These are phyloP conservation scores for Claviceps digitariae DNA, from an alignment of 2,329 filamentous ascomycete species.

Conservation along the genomic window DNA sequence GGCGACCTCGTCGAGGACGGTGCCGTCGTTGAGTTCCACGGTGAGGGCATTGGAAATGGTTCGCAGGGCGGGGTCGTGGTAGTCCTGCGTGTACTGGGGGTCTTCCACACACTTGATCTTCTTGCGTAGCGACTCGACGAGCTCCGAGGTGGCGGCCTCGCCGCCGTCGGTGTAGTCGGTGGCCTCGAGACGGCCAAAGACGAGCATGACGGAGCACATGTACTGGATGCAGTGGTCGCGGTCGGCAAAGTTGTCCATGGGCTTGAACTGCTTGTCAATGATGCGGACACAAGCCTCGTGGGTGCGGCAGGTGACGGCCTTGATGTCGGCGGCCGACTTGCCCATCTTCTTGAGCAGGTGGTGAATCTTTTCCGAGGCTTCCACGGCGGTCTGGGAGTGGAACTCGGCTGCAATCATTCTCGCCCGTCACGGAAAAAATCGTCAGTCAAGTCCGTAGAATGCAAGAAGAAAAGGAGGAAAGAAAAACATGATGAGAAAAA, in stretches of 20 bases:
- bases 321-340: slow-evolving; percentile 89
- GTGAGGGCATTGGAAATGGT: slow-evolving; percentile 97
- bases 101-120: slow-evolving; percentile 96
- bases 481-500: background rate
- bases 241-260: slow-evolving; percentile 99
- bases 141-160: slow-evolving; percentile 78
- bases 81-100: slow-evolving; percentile 84
- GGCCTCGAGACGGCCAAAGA: slow-evolving; percentile 85
- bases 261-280: slow-evolving; percentile 99
- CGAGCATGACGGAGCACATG: slow-evolving; percentile 95
- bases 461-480: no score
- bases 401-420: slow-evolving; percentile 54
- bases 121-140: slow-evolving; percentile 83
- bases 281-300: slow-evolving; percentile 98
- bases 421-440: no score
- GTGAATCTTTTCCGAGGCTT: slow-evolving; percentile 82
- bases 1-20: slow-evolving; percentile 75
- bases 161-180: slow-evolving; percentile 86
- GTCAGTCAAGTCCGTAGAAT: no score
- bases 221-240: slow-evolving; percentile 99
- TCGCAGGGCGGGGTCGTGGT: slow-evolving; percentile 85
- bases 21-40: slow-evolving; percentile 89
- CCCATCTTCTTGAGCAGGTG: slow-evolving; percentile 68
- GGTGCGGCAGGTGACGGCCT: slow-evolving; percentile 82
- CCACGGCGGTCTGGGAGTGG: slow-evolving; percentile 96